These are phyloP conservation scores for Pueraria montana DNA, from an alignment of 306 rosid genomes.

Conservation along the genomic window DNA sequence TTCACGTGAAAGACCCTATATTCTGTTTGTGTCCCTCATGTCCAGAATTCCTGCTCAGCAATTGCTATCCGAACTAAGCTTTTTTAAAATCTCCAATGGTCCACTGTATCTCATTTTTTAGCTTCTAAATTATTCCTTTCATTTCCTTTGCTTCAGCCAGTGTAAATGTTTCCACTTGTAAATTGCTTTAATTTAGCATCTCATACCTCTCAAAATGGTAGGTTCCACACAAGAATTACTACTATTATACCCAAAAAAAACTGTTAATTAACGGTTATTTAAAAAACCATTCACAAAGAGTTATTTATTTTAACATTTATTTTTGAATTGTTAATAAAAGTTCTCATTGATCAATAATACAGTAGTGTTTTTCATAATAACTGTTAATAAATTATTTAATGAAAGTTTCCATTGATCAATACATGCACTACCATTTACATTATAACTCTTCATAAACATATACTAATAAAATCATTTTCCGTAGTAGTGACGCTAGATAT, in stretches of 20 bases:
- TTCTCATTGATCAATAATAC: not conserved
- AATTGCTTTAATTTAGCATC: conserved; percentile 36
- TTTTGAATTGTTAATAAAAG: not conserved
- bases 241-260: no score
- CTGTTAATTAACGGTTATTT: not conserved
- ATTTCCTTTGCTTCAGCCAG: conserved; percentile 9
- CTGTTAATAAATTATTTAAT: no score
- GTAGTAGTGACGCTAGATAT: not conserved
- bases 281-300: not conserved
- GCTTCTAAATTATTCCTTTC: not conserved
- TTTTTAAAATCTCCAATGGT: not conserved
- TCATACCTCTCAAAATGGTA: not conserved
- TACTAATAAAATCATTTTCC: not conserved
- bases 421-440: no score
- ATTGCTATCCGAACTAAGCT: not conserved
- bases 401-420: not conserved
- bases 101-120: conserved; percentile 1
- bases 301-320: not conserved
- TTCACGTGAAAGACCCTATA: not conserved
- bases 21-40: not conserved
- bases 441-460: no score
- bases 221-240: not conserved
- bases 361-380: no score
- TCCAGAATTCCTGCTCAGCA: not conserved
- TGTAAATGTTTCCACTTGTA: conserved; percentile 9